Base-by-base conservation (phyloP, 495 filamentous ascomycete species). In the Hypoxylon fragiforme region DNA sequence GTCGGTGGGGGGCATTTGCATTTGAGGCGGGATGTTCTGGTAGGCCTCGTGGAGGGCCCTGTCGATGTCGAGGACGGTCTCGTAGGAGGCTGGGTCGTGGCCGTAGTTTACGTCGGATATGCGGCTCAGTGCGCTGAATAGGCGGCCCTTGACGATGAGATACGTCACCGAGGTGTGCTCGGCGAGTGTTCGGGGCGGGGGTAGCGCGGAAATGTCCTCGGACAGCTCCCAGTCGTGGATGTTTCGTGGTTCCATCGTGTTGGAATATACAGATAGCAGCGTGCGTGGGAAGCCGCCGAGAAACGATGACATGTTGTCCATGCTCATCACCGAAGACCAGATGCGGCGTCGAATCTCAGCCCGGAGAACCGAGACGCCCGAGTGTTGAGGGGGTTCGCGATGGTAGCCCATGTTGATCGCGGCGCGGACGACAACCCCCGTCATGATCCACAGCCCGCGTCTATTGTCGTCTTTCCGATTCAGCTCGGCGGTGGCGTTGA, bases 351-450 rank as follows among this genome's bases (percentile, higher is more conserved):
- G 67, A 65, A 74, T 70, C 42, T 77, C 73, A 7, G 70, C 68
- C 47, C 75, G 70, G 49, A 71, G 75, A 1, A 65, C 57, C 0
- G 70, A 57, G 18, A 74, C 69, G 18, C 53, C 62, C 1, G 65
- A 54, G 30, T 68, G 72, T 53, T 75, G 69, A 3, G 49, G 59
- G 1, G 70, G 66, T 32, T 75, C 73, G 1, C 71, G 67, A 40
- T 75, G 73, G 26, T 71, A 60, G 3, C 73, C 73, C 69, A 71
- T 71, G 28, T 69, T 69, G 65, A 75, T 70, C 8, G 71, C 67
- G 3, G 73, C 58, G 4, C 68, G 65, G 9, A 75, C 54, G 1
- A 62, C 63, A 0, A 75, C 62, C 9, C 68, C 63, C 1, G 77
- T 44, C 2, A 77, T 57, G 11, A 75, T 54, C 42, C 73, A 73